phyloP scores from a whole-genome alignment of 208 protist species.

The Lotmaria passim region DNA sequence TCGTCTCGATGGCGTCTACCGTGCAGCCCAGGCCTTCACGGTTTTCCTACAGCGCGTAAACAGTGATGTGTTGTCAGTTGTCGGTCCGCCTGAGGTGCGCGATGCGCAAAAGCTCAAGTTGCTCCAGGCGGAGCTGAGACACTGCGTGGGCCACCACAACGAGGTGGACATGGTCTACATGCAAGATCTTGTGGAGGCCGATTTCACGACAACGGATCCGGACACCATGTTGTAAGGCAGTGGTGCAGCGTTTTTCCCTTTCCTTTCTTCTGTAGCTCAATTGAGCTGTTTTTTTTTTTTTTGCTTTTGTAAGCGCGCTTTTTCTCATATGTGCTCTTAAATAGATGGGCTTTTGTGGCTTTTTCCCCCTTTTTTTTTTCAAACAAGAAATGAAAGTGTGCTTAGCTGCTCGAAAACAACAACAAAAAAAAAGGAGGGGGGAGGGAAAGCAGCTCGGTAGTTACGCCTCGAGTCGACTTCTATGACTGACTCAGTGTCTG shows the following conservation, averaged over 20 bases:
- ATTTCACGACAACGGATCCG: conserved; percentile 40
- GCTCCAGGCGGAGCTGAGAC: conserved; percentile 3
- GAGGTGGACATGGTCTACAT: conserved; percentile 46
- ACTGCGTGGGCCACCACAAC: conserved; percentile 31
- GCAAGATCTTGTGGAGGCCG: conserved; percentile 37
- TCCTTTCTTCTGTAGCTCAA: neutral
- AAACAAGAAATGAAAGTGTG: too few species aligned
- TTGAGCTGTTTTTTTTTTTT: conserved; percentile 1
- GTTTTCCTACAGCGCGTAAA: conserved; percentile 29
- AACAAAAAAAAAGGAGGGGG: too few species aligned
- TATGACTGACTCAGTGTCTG: too few species aligned
- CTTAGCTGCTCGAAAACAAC: too few species aligned
- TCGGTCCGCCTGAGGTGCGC: neutral
- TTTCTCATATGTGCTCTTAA: too few species aligned
- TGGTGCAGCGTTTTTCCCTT: neutral
- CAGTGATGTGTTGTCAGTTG: neutral
- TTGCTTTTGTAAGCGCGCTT: neutral
- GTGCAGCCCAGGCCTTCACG: conserved; percentile 34
- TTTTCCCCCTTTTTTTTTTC: too few species aligned
- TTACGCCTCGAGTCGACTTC: too few species aligned
- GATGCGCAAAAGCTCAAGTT: neutral
- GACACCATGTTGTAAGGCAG: conserved; percentile 34
- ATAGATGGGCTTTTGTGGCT: too few species aligned
- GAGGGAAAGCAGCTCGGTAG: too few species aligned
- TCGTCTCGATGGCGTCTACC: conserved; percentile 26